Evolutionary conservation across 2,329 filamentous ascomycete genomes (phyloP).

Genomic region (Aspergillus ochraceoroseus): DNA sequence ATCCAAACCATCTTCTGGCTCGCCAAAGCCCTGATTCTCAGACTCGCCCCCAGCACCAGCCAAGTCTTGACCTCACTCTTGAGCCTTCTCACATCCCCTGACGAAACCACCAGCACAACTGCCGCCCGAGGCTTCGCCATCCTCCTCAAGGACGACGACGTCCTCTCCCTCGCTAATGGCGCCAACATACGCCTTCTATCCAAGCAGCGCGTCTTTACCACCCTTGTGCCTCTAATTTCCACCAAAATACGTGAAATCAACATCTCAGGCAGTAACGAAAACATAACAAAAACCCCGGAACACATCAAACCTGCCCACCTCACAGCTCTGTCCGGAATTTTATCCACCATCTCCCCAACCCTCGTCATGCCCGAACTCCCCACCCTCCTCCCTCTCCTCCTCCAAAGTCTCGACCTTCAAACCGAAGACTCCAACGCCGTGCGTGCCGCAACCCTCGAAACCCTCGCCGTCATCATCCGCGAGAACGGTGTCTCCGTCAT

Average conservation of each 20-base stretch:
- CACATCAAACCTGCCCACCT: slow-evolving; percentile 57
- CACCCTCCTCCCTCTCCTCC: slow-evolving; percentile 55
- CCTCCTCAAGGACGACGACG: slow-evolving; percentile 57
- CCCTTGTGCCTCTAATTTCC: slow-evolving; percentile 54
- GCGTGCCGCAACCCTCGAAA: slow-evolving; percentile 57
- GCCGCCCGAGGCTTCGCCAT: slow-evolving; percentile 56
- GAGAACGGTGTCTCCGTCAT: slow-evolving; percentile 52
- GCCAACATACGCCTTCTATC: slow-evolving; percentile 58
- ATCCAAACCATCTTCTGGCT: slow-evolving; percentile 58
- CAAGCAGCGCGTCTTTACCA: slow-evolving; percentile 60
- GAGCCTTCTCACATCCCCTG: slow-evolving; percentile 41
- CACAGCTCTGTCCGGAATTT: slow-evolving; percentile 58
- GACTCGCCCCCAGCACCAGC: slow-evolving; percentile 47
- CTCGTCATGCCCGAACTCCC: slow-evolving; percentile 57
- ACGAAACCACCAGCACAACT: slow-evolving; percentile 46
- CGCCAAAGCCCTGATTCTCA: slow-evolving; percentile 56
- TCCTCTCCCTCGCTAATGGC: slow-evolving; percentile 57
- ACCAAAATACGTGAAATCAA: slow-evolving; percentile 47
- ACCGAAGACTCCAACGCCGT: slow-evolving; percentile 47
- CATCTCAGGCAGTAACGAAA: slow-evolving; percentile 26
- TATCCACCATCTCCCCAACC: slow-evolving; percentile 56
- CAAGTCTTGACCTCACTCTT: slow-evolving; percentile 51
- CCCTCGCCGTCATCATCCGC: slow-evolving; percentile 54
- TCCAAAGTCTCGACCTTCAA: slow-evolving; percentile 58
- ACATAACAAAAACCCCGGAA: slow-evolving; percentile 20